These are phyloP conservation scores for Pythium insidiosum DNA, from an alignment of 352 stramenopile species.

Conservation along the genomic window DNA sequence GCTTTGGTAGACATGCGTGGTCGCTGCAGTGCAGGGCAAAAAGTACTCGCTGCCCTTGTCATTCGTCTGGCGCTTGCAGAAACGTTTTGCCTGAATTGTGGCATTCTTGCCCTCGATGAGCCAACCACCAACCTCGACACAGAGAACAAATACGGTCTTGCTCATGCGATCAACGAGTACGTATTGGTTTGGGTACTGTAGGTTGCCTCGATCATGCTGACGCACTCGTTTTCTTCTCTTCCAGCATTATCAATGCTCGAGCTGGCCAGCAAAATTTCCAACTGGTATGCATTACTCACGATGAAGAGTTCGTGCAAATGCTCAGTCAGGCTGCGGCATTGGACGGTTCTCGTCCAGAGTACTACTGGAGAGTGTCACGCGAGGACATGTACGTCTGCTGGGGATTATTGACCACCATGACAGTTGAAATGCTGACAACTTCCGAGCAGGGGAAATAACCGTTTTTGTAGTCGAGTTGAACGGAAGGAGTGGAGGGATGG, in stretches of 20 bases:
- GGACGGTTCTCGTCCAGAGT: slow-evolving; percentile 66
- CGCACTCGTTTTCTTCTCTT: slow-evolving; percentile 7
- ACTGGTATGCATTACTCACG: slow-evolving; percentile 99
- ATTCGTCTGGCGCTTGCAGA: slow-evolving; percentile 98
- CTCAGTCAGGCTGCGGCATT: slow-evolving; percentile 73
- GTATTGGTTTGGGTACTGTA: background rate
- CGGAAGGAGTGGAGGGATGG: slow-evolving; percentile 53
- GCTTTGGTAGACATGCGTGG: slow-evolving; percentile 98
- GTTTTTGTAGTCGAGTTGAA: slow-evolving; percentile 81
- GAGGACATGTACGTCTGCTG: slow-evolving; percentile 64
- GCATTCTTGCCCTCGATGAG: slow-evolving; percentile 98
- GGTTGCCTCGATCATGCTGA: background rate
- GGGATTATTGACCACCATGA: no score
- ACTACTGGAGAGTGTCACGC: slow-evolving; percentile 75
- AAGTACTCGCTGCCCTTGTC: slow-evolving; percentile 92
- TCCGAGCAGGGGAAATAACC: slow-evolving; percentile 73
- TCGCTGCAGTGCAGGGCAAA: slow-evolving; percentile 97
- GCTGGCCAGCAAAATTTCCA: slow-evolving; percentile 98
- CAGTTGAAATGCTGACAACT: no score
- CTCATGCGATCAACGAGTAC: slow-evolving; percentile 84
- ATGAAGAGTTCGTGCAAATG: slow-evolving; percentile 94
- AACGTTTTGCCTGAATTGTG: slow-evolving; percentile 98
- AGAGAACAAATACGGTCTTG: slow-evolving; percentile 94
- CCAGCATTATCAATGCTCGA: slow-evolving; percentile 92
- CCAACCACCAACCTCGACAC: slow-evolving; percentile 97